Percentiles rank a stretch among this genome's conserved stretches.
phyloP scores from a whole-genome alignment of 2,329 filamentous ascomycete genomes.

The Tolypocladium pustulatum region DNA sequence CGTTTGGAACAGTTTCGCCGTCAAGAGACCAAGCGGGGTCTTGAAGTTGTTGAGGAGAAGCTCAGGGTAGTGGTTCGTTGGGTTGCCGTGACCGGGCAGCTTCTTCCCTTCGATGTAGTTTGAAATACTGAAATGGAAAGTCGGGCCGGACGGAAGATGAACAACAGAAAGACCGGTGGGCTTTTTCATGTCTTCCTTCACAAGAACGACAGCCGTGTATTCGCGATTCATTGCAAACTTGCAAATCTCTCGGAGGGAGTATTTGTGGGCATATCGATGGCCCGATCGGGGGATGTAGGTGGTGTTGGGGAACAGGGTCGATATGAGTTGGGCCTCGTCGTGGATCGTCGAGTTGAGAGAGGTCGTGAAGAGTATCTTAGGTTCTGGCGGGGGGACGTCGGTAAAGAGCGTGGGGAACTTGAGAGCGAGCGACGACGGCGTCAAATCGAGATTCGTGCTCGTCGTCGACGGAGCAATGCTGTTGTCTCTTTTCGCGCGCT shows the following conservation, averaged over 20 bases:
- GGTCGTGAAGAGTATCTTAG: conserved; percentile 89
- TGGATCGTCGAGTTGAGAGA: conserved; percentile 83
- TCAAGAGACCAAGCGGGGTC: conserved; percentile 80
- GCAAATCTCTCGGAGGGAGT: conserved; percentile 83
- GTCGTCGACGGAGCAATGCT: conserved; percentile 48
- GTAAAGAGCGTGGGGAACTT: conserved; percentile 55
- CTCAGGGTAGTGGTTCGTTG: conserved; percentile 85
- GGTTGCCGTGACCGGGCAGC: conserved; percentile 77
- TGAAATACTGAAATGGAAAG: conserved; percentile 83
- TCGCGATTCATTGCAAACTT: conserved; percentile 72
- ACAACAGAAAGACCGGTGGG: conserved; percentile 75
- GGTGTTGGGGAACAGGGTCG: conserved; percentile 72
- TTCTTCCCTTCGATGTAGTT: conserved; percentile 87
- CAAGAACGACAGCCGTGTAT: conserved; percentile 74
- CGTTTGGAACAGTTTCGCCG: conserved; percentile 65
- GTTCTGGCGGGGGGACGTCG: conserved; percentile 47
- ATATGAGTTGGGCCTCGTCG: conserved; percentile 67
- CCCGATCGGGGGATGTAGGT: conserved; percentile 80
- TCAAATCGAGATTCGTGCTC: conserved; percentile 53
- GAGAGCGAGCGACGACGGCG: conserved; percentile 45
- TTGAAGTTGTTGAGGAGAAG: conserved; percentile 90
- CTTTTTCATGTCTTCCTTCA: conserved; percentile 83
- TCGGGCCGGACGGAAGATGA: conserved; percentile 74
- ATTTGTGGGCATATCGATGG: conserved; percentile 80
- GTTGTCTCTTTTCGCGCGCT: conserved; percentile 34